Percentiles rank a stretch among this genome's conserved stretches.
These are phyloP conservation scores for Mycena rebaudengoi DNA, from an alignment of 768 basidiomycete genomes.

Conservation along the genomic window DNA sequence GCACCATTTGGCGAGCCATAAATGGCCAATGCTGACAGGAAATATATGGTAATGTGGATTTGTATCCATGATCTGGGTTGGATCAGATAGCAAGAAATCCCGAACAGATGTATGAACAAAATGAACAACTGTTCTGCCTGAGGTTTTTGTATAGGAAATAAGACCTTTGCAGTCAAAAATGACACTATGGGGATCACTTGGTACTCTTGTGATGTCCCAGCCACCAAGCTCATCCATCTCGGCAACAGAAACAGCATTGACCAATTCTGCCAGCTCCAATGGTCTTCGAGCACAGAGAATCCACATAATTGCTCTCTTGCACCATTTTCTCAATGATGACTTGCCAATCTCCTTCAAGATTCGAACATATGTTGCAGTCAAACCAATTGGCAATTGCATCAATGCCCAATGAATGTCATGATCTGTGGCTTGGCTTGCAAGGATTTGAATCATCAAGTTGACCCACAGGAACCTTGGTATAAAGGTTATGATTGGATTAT, in stretches of 20 bases:
- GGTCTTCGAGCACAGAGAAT: conserved; percentile 16
- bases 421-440: conserved; percentile 13
- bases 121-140: conserved; percentile 1
- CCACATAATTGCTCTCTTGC: conserved; percentile 16
- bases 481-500: not conserved
- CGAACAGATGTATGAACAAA: conserved; percentile 20
- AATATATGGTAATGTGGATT: conserved; percentile 18
- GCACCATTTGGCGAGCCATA: conserved; percentile 12
- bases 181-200: conserved; percentile 8
- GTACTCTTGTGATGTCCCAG: conserved; percentile 13
- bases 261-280: conserved; percentile 14
- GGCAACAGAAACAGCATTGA: conserved; percentile 9
- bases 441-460: conserved; percentile 17
- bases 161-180: conserved; percentile 21
- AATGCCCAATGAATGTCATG: conserved; percentile 11
- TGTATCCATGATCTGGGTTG: not conserved
- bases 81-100: conserved; percentile 16
- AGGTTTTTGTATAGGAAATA: not conserved
- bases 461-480: conserved; percentile 20
- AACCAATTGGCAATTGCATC: conserved; percentile 12
- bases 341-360: conserved; percentile 16
- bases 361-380: conserved; percentile 18
- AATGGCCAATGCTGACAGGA: conserved; percentile 12
- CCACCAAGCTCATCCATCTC: conserved; percentile 12
- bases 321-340: conserved; percentile 9